A percentile compares a stretch with the other conserved stretches of the same genome.
Conservation (phyloP, 257 asterid species). For the Galeopsis tetrahit region DNA sequence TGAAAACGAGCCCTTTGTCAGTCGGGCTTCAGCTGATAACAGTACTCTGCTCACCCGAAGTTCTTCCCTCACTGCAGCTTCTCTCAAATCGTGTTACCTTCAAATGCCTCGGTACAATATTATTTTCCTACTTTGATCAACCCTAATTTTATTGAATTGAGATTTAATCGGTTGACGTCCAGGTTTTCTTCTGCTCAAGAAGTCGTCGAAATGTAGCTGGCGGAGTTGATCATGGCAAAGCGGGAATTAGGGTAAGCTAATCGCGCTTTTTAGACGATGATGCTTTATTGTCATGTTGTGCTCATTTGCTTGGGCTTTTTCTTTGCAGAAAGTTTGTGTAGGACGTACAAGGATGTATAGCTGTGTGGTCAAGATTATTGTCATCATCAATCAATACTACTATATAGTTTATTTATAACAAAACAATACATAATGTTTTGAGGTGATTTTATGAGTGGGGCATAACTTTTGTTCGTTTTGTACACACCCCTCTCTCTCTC, state of each 20-base stretch:
- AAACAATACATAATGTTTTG: slow-evolving; percentile 74
- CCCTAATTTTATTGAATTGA: background rate
- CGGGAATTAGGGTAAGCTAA: slow-evolving; percentile 59
- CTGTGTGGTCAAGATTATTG: slow-evolving; percentile 71
- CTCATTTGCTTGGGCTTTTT: background rate
- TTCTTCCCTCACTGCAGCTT: slow-evolving; percentile 61
- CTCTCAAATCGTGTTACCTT: slow-evolving; percentile 65
- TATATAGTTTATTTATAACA: slow-evolving; percentile 24
- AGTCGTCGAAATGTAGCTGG: slow-evolving; percentile 68
- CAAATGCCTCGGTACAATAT: slow-evolving; percentile 66
- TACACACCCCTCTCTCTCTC: slow-evolving; percentile 30
- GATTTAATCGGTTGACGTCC: slow-evolving; percentile 18
- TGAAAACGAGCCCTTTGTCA: slow-evolving; percentile 39
- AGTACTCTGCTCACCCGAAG: slow-evolving; percentile 42
- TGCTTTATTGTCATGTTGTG: background rate
- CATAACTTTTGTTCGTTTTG: slow-evolving; percentile 50
- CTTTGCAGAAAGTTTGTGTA: slow-evolving; percentile 72
- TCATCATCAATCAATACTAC: slow-evolving; percentile 61
- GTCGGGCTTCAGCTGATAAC: slow-evolving; percentile 41
- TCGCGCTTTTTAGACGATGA: background rate
- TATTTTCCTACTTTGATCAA: background rate
- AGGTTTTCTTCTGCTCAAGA: slow-evolving; percentile 70
- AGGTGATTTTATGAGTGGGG: slow-evolving; percentile 71
- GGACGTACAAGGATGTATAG: slow-evolving; percentile 60
- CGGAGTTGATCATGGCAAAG: slow-evolving; percentile 43